Evolutionary conservation across 805 yeast species (phyloP).

Genomic region (Pichia eremophila): DNA sequence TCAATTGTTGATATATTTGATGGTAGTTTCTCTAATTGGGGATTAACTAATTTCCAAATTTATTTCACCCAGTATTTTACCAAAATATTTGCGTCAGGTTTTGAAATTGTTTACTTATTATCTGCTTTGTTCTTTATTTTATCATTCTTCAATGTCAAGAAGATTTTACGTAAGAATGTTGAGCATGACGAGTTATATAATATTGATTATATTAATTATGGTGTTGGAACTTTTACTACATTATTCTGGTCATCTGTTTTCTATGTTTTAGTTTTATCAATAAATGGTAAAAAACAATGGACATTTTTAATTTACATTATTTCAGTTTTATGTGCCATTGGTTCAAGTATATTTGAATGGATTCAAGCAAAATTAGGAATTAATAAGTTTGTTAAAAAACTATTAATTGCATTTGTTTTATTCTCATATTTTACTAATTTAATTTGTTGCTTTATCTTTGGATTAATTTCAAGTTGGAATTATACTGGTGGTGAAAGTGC

Average conservation of each 20-base stretch:
- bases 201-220: slow-evolving; percentile 20
- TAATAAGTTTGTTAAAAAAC: not conserved
- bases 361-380: not conserved
- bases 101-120: slow-evolving; percentile 4
- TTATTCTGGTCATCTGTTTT: slow-evolving; percentile 41
- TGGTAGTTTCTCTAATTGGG: slow-evolving; percentile 77
- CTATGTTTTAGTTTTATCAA: slow-evolving; percentile 57
- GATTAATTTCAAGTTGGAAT: slow-evolving; percentile 58
- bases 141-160: not conserved
- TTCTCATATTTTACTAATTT: slow-evolving; percentile 27
- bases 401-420: slow-evolving; percentile 22
- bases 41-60: slow-evolving; percentile 55
- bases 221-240: slow-evolving; percentile 30
- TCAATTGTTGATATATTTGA: slow-evolving; percentile 67
- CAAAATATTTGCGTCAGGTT: slow-evolving; percentile 29
- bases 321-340: slow-evolving; percentile 47
- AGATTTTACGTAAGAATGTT: not conserved
- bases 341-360: slow-evolving; percentile 7
- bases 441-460: slow-evolving; percentile 38
- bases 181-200: not conserved
- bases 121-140: not conserved
- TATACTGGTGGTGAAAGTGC: slow-evolving; percentile 89
- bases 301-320: slow-evolving; percentile 71
- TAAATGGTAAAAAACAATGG: slow-evolving; percentile 93
- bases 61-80: slow-evolving; percentile 52